Base-by-base conservation (phyloP, 225 moss, liverwort and hornwort species). In the Pleurozium schreberi region DNA sequence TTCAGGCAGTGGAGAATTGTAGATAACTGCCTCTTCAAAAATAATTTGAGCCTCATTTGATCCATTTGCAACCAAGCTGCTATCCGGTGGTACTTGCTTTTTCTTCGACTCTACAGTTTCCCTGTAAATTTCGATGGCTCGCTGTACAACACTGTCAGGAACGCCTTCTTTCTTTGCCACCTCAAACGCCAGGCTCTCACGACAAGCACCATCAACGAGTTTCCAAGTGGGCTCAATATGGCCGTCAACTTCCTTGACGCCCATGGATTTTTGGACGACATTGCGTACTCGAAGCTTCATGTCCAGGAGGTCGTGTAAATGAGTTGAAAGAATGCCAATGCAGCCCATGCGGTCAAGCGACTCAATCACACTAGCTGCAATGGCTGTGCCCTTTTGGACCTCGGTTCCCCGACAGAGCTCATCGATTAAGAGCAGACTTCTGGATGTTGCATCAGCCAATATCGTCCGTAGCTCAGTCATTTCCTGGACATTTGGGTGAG, bases 381-480 rank as follows among this genome's bases (percentile, higher is more conserved):
- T 95, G 84, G 92, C 96, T 33, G 99, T 97, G 71, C 99, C 99
- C 91, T 99, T 99, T 45, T 94, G 96, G 28, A 99, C 99, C 92
- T 99, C 99, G 28, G 99, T 99, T 58, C 99, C 99, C 86, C 97
- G 93, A 87, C 99, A 99, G 6, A 99, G 89, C 91, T 99, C 99
- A 65, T 99, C 99, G 58, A 96, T 96, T 43, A 99, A 88, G 69
- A 99, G 95, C 79, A 99, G 91, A 74, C 97, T 97, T 90, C 93
- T 92, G 33, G 90, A 83, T 14, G 97, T 97, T 21, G 96, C 95
- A 88, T 99, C 99, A 23, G 90, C 91, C 40, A 96, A 49, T 70
- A 99, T 97, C 78, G 96, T 97, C 65, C 96, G 92, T 59, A 99
- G 94, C 94, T 99, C 99, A 36, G 99, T 95, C 99, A 99, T 99